Base-by-base conservation (phyloP, 768 basidiomycete species). In the Amanita rubescens region DNA sequence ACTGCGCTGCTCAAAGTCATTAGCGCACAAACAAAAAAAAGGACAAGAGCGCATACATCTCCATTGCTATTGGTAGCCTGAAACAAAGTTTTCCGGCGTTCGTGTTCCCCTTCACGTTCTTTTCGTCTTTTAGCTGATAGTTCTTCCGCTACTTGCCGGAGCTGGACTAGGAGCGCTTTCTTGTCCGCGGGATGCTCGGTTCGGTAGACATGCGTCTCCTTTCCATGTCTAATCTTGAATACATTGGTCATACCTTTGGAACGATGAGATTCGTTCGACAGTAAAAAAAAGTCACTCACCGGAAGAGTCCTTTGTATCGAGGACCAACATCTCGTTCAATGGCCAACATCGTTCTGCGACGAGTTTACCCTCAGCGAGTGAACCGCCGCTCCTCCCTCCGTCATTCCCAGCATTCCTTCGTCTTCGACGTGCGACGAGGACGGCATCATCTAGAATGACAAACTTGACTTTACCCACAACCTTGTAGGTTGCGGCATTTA, bases 401-500 rank as follows among this genome's bases (percentile, higher is more conserved):
- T 67, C 74, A 55, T 69, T 63, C 0, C 75, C 75, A 25, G 80
- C 82, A 48, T 84, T 79, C 50, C 84, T 74, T 54, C 84, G 75
- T 55, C 91, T 73, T 62, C 87, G 78, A 62, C 85, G 80, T 1
- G 93, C 93, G 0, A 98, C 87, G 34, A 98, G 74, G 20, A 98
- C 82, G 10, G 90, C 79, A 66, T 99, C 96, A 64, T 95, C 92
- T 24, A 99, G 72, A 11, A 98, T 74, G 45, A 97, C 89, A 65
- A 99, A 86, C 58, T 88, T 85, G 22, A 95, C 93, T 38, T 84
- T 79, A 51, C 89, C 87, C 46, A 89, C 83, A 27, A 89, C 78
- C 69, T 92, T 95, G 77, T 97, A 98, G 1, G 95, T 99, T 3
- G 96, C 95, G 2, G 93, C 79, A 58, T 98, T 94, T 42, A 99